Percentiles rank a stretch among this genome's conserved stretches.
Conservation (phyloP, 2,329 filamentous ascomycete genomes). For the Verticillium albo-atrum region DNA sequence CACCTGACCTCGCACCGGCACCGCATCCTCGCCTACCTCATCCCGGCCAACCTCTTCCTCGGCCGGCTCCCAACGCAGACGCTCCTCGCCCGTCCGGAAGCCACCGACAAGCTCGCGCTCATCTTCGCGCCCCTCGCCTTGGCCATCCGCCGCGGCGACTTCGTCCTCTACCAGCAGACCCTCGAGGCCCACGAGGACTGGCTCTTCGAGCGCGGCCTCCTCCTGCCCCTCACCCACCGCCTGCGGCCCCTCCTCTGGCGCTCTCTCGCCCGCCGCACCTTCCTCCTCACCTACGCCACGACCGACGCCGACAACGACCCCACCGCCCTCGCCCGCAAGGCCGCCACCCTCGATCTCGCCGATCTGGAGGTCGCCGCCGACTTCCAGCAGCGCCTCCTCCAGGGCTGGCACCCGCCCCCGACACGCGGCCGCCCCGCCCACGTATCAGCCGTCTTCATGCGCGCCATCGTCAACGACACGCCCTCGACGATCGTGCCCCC, state of each 20-base stretch:
- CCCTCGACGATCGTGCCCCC: slow-evolving; percentile 41
- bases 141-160: slow-evolving; percentile 70
- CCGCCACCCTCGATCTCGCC: slow-evolving; percentile 70
- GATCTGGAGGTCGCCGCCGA: slow-evolving; percentile 61
- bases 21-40: slow-evolving; percentile 77
- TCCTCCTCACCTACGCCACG: slow-evolving; percentile 72
- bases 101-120: slow-evolving; percentile 52
- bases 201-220: slow-evolving; percentile 71
- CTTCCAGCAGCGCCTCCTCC: slow-evolving; percentile 60
- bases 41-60: slow-evolving; percentile 77
- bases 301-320: slow-evolving; percentile 40
- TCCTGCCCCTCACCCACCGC: slow-evolving; percentile 71
- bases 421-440: slow-evolving; percentile 32
- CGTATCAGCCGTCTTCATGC: slow-evolving; percentile 47
- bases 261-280: slow-evolving; percentile 71
- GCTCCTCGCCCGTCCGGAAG: slow-evolving; percentile 68
- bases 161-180: slow-evolving; percentile 67
- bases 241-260: slow-evolving; percentile 83
- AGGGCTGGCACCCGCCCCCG: slow-evolving; percentile 46
- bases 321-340: slow-evolving; percentile 51
- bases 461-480: slow-evolving; percentile 43
- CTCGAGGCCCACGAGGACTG: slow-evolving; percentile 62
- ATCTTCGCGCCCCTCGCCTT: slow-evolving; percentile 70
- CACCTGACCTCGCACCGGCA: slow-evolving; percentile 68
- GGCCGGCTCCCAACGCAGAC: slow-evolving; percentile 71